A percentile compares a stretch with the other conserved stretches of the same genome.
Conservation (phyloP, 179 eudicot genomes). For the Heliamphora pulchella region DNA sequence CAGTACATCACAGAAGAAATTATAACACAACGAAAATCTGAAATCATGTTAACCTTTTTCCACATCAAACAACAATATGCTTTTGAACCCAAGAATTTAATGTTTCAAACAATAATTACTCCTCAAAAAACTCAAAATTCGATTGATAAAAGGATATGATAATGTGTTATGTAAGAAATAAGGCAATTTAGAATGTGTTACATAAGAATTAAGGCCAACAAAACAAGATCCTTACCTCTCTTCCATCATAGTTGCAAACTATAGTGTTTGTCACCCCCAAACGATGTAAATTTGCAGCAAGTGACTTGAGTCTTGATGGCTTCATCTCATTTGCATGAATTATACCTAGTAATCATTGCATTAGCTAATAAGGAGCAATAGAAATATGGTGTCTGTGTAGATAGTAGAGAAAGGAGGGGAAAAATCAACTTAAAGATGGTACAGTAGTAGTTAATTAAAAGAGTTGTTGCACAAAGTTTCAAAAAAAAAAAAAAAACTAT, state of each 20-base stretch:
- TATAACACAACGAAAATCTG: background rate
- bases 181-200: background rate
- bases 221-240: slow-evolving; percentile 55
- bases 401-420: background rate
- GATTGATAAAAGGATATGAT: background rate
- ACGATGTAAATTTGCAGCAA: slow-evolving; percentile 77
- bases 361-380: background rate
- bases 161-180: background rate
- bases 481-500: background rate
- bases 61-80: background rate
- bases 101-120: no score
- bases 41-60: background rate
- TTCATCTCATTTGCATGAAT: slow-evolving; percentile 93
- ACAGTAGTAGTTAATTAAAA: background rate
- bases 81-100: background rate
- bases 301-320: slow-evolving; percentile 70
- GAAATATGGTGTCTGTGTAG: background rate
- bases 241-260: slow-evolving; percentile 82
- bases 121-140: background rate
- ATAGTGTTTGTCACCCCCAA: slow-evolving; percentile 94
- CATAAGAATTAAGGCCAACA: background rate
- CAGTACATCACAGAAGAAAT: background rate
- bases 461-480: background rate
- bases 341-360: slow-evolving; percentile 40
- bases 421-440: background rate